phyloP scores from a whole-genome alignment of 1,284 basidiomycete species.

The Somion occarium region DNA sequence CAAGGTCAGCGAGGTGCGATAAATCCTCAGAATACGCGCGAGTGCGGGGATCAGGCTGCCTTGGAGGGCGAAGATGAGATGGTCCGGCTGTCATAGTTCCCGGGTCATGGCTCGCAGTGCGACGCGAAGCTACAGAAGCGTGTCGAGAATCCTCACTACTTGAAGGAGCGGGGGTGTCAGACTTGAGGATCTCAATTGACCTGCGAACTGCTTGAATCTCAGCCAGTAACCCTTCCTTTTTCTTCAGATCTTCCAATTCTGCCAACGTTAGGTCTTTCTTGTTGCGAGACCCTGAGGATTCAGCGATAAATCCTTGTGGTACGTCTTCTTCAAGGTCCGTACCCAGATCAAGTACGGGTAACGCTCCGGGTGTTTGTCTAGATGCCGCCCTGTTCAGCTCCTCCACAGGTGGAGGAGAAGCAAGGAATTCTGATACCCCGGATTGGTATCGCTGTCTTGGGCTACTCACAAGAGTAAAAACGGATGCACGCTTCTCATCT shows the following conservation, averaged over 20 bases:
- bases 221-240: slow-evolving; percentile 63
- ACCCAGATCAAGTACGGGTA: slow-evolving; percentile 73
- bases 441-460: slow-evolving; percentile 56
- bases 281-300: slow-evolving; percentile 12
- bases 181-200: slow-evolving; percentile 69
- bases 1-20: slow-evolving; percentile 36
- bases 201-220: slow-evolving; percentile 76
- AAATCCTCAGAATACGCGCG: slow-evolving; percentile 69
- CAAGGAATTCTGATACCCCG: slow-evolving; percentile 67
- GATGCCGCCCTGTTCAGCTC: slow-evolving; percentile 48
- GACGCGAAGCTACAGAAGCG: slow-evolving; percentile 61
- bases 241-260: slow-evolving; percentile 55
- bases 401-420: slow-evolving; percentile 53
- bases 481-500: slow-evolving; percentile 44
- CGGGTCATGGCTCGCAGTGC: slow-evolving; percentile 61
- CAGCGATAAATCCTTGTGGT: slow-evolving; percentile 56
- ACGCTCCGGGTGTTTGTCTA: slow-evolving; percentile 50
- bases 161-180: slow-evolving; percentile 57
- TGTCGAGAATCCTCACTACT: slow-evolving; percentile 55
- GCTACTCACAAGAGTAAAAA: slow-evolving; percentile 45
- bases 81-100: slow-evolving; percentile 42
- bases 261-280: slow-evolving; percentile 35
- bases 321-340: slow-evolving; percentile 67
- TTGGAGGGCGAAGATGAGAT: slow-evolving; percentile 61
- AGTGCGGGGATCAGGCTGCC: slow-evolving; percentile 58